phyloP scores from a whole-genome alignment of 2,329 filamentous ascomycete genomes.

The Fusarium annulatum region DNA sequence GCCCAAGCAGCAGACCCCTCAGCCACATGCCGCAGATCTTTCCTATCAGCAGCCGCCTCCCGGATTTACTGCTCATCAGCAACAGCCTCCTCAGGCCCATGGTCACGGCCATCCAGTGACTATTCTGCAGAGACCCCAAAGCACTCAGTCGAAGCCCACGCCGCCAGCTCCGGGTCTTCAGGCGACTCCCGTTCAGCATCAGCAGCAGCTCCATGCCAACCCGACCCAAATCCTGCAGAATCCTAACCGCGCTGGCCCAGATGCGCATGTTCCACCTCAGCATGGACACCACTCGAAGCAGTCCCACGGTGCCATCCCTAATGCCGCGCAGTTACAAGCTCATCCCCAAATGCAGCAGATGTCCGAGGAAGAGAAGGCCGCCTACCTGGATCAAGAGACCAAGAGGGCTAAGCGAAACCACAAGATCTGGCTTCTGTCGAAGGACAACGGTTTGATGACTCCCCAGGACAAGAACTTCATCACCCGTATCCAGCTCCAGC shows the following conservation, averaged over 20 bases:
- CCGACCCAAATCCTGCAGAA: constrained; percentile 85
- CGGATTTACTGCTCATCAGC: constrained; percentile 42
- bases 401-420: constrained; percentile 97
- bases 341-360: constrained; percentile 70
- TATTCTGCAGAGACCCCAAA: constrained; percentile 66
- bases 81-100: constrained; percentile 48
- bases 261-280: constrained; percentile 53
- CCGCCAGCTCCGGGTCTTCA: constrained; percentile 50
- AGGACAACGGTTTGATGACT: constrained; percentile 97
- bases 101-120: constrained; percentile 62
- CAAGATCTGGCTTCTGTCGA: constrained; percentile 93
- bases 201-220: constrained; percentile 57
- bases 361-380: constrained; percentile 84
- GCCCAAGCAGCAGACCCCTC: constrained; percentile 61
- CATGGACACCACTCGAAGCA: constrained; percentile 55
- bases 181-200: constrained; percentile 48
- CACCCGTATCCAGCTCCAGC: constrained; percentile 95
- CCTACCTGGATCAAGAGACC: constrained; percentile 89
- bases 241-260: constrained; percentile 71
- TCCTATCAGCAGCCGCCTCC: constrained; percentile 44
- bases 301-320: constrained; percentile 63
- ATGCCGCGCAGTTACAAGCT: constrained; percentile 49
- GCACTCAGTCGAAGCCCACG: constrained; percentile 54
- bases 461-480: constrained; percentile 99
- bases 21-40: constrained; percentile 44